Evolutionary conservation across 2,329 filamentous ascomycete species (phyloP).

Genomic region (Alternaria metachromatica): DNA sequence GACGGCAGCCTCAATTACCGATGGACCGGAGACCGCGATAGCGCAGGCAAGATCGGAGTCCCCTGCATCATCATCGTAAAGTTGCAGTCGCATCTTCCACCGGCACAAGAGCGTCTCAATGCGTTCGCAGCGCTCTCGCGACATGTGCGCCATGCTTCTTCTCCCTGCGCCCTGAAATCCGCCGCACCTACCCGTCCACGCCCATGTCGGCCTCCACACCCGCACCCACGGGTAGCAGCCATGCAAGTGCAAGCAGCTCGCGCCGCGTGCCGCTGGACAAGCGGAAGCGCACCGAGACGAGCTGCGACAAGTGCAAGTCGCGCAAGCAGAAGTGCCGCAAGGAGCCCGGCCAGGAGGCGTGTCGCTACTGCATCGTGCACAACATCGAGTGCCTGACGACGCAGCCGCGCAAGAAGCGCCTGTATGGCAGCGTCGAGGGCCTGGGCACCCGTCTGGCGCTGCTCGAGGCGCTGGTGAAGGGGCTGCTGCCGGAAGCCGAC

Average conservation of each 20-base stretch:
- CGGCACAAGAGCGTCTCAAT: constrained; percentile 7
- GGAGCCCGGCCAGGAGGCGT: constrained; percentile 47
- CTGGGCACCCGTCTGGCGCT: constrained; percentile 50
- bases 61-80: constrained; percentile 9
- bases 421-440: constrained; percentile 53
- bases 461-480: constrained; percentile 55
- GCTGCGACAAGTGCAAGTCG: constrained; percentile 57
- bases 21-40: constrained; percentile 1
- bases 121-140: constrained; percentile 3
- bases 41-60: neutral
- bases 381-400: constrained; percentile 53
- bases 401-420: constrained; percentile 54
- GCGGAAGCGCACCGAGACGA: constrained; percentile 54
- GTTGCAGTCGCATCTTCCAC: constrained; percentile 6
- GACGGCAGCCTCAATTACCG: constrained; percentile 12
- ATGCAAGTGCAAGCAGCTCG: constrained; percentile 26
- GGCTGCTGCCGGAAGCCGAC: constrained; percentile 53
- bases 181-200: constrained; percentile 9
- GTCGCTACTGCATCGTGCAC: constrained; percentile 53
- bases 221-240: constrained; percentile 13
- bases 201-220: constrained; percentile 13
- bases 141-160: constrained; percentile 16
- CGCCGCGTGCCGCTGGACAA: constrained; percentile 53
- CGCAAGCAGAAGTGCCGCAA: constrained; percentile 56
- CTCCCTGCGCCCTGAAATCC: constrained; percentile 11